Evolutionary conservation across 495 filamentous ascomycete genomes (phyloP), one percentile per base, ranked within the genome.

Genomic region (Pyrenula aspistea): DNA sequence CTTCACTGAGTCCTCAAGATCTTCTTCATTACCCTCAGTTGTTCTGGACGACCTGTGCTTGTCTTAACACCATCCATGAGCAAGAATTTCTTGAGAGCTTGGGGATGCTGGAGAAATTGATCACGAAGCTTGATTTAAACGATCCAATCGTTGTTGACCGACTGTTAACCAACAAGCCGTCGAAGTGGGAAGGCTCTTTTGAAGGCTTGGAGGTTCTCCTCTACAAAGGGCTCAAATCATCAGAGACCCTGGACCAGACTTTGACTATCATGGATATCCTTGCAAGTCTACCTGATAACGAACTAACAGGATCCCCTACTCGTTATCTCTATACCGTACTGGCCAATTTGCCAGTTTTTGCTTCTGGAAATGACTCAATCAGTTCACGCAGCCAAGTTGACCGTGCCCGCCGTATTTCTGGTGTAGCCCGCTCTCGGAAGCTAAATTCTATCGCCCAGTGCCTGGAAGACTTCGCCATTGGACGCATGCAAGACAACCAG

Each of bases 41-140:
- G 1, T 99, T 97, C 71, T 99, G 93, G 93, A 92, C 92, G 1
- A 94, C 88, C 1, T 95, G 91, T 63, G 92, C 93, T 24, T 97
- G 93, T 65, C 73, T 97, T 47, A 89, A 96, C 65, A 96, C 93
- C 1, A 91, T 96, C 59, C 91, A 96, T 58, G 93, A 97, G 68
- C 82, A 83, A 12, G 93, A 99, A 66, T 99, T 95, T 62, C 79
- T 92, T 56, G 91, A 96, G 63, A 90, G 87, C 50, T 73, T 95
- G 19, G 83, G 85, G 36, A 96, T 97, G 85, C 77, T 99, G n/a
- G 86, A 95, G 31, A 86, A 88, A 62, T 79, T 95, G 53, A 66
- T 99, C 42, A 78, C 82, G 61, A 91, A 91, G 60, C 74, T 97
- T 48, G 86, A 97, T 67, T 80, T 99, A 36, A 77, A 78, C 53